A percentile compares a stretch with the other conserved stretches of the same genome.
These are phyloP conservation scores for Naganishia antarctica DNA, from an alignment of 768 basidiomycete species.

Conservation along the genomic window DNA sequence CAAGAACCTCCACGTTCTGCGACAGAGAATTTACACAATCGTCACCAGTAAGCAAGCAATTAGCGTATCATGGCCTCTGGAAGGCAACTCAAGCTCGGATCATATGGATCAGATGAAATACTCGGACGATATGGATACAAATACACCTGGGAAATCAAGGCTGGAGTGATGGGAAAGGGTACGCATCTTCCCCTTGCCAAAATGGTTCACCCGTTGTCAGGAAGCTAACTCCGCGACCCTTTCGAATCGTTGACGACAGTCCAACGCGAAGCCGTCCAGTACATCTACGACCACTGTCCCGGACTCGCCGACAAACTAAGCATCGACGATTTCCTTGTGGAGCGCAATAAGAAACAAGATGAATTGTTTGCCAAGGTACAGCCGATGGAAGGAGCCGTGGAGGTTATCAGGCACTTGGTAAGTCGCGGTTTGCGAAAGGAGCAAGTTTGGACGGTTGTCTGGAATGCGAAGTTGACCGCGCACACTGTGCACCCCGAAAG, in stretches of 20 bases:
- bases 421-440: conserved; percentile 22
- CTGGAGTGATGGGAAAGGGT: conserved; percentile 47
- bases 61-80: too few species aligned
- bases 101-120: conserved; percentile 37
- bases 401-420: conserved; percentile 42
- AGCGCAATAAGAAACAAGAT: conserved; percentile 39
- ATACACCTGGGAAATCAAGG: conserved; percentile 47
- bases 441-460: too few species aligned
- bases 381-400: conserved; percentile 43
- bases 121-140: conserved; percentile 40
- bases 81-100: too few species aligned
- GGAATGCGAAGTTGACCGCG: too few species aligned
- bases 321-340: conserved; percentile 40
- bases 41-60: conserved; percentile 39
- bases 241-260: conserved; percentile 28
- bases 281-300: conserved; percentile 38
- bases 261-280: conserved; percentile 34
- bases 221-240: too few species aligned
- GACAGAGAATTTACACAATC: conserved; percentile 44
- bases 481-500: too few species aligned
- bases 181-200: conserved; percentile 2
- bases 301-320: conserved; percentile 37
- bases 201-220: too few species aligned
- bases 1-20: background rate
- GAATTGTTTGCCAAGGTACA: conserved; percentile 39